These are phyloP conservation scores for Verticillium zaregamsianum DNA, from an alignment of 2,329 filamentous ascomycete genomes.

Conservation along the genomic window DNA sequence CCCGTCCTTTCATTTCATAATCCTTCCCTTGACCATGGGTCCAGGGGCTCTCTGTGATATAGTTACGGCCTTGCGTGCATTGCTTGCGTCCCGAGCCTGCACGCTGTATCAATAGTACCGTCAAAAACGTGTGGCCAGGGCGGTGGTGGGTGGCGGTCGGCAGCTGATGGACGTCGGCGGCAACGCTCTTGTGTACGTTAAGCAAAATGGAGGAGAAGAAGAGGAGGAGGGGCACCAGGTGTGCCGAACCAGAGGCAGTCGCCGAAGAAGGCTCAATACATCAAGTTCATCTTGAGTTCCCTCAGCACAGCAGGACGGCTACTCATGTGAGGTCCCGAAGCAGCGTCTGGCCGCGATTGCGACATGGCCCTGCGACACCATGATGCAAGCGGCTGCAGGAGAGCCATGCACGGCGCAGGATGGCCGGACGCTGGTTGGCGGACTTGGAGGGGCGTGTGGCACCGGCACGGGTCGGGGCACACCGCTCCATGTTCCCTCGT, in stretches of 20 bases:
- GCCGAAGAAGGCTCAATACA: neutral
- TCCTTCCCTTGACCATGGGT: neutral
- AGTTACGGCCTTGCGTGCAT: neutral
- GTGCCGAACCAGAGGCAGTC: neutral
- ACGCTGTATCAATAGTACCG: neutral
- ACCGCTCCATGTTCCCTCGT: neutral
- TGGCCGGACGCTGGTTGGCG: neutral
- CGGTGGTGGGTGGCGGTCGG: neutral
- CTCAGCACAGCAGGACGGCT: neutral
- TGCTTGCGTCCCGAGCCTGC: neutral
- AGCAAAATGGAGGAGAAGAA: neutral
- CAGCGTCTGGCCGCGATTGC: neutral
- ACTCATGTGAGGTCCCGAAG: neutral
- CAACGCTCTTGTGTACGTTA: neutral
- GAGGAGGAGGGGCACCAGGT: neutral
- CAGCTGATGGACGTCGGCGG: neutral
- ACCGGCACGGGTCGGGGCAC: neutral
- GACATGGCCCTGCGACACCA: neutral
- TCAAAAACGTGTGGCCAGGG: neutral
- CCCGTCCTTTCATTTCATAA: neutral
- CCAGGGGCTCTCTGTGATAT: neutral
- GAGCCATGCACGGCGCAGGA: neutral
- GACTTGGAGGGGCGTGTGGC: neutral
- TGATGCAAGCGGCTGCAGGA: neutral
- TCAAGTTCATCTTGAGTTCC: neutral